Percentiles rank a stretch among this genome's conserved stretches.
Evolutionary conservation across 192 early-diverging fungal species (phyloP).

Genomic region (Backusella sp.): DNA sequence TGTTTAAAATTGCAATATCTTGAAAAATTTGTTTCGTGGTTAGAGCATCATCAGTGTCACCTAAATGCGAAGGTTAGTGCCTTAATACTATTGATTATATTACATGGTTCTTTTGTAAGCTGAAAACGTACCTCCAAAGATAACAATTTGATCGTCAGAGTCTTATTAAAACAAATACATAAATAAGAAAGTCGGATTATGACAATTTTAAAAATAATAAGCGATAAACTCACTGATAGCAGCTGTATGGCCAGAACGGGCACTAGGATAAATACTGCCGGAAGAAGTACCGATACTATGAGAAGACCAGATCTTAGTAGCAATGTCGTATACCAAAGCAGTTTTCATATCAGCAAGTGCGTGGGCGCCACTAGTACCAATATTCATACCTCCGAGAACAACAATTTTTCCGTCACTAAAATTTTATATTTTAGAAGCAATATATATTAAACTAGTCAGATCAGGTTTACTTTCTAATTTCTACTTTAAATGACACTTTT

Average conservation of each 20-base stretch:
- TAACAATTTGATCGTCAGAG: slow-evolving; percentile 23
- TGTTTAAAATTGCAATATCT: slow-evolving; percentile 28
- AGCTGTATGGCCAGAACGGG: slow-evolving; percentile 24
- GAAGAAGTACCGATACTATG: neutral
- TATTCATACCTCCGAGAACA: slow-evolving; percentile 28
- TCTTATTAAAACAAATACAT: slow-evolving; percentile 2
- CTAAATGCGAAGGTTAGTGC: neutral
- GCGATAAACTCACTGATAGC: slow-evolving; percentile 18
- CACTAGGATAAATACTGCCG: neutral
- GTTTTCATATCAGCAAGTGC: slow-evolving; percentile 2
- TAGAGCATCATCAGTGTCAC: slow-evolving; percentile 3
- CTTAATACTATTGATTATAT: neutral
- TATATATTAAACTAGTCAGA: neutral
- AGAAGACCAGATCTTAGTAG: slow-evolving; percentile 16
- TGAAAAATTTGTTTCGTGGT: slow-evolving; percentile 7
- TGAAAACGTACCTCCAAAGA: slow-evolving; percentile 32
- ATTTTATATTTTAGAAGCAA: neutral
- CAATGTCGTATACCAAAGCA: slow-evolving; percentile 17
- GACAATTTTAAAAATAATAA: neutral
- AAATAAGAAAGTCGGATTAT: neutral
- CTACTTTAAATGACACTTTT: neutral
- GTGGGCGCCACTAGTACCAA: neutral
- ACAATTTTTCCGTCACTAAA: slow-evolving; percentile 31
- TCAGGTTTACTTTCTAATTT: neutral
- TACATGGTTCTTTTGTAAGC: neutral